A percentile compares a stretch with the other conserved stretches of the same genome.
These are phyloP conservation scores for Lipomyces oligophaga DNA, from an alignment of 805 yeast species.

Conservation along the genomic window DNA sequence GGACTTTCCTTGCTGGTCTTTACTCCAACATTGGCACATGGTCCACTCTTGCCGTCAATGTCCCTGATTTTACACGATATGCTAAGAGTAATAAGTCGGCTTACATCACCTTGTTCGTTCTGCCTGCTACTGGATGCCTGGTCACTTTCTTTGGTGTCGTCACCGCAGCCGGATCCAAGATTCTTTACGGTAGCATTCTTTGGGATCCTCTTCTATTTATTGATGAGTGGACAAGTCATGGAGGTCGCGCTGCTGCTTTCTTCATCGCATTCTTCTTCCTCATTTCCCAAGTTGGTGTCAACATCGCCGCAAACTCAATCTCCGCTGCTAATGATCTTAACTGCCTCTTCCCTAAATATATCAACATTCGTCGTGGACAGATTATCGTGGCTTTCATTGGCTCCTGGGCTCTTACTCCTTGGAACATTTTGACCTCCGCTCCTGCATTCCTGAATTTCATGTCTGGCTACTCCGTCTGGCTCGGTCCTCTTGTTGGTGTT, in stretches of 20 bases:
- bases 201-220: constrained; percentile 49
- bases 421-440: constrained; percentile 70
- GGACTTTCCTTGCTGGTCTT: constrained; percentile 75
- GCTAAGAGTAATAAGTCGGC: constrained; percentile 42
- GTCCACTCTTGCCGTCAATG: constrained; percentile 46
- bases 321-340: constrained; percentile 50
- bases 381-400: constrained; percentile 71
- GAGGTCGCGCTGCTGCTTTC: constrained; percentile 77
- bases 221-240: constrained; percentile 40
- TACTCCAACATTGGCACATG: constrained; percentile 26
- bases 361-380: constrained; percentile 57
- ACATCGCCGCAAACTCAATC: constrained; percentile 57
- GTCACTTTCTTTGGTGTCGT: constrained; percentile 31
- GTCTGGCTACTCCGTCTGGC: constrained; percentile 76
- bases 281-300: constrained; percentile 73
- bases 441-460: constrained; percentile 74
- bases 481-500: constrained; percentile 80
- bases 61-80: constrained; percentile 50
- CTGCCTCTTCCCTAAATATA: constrained; percentile 46
- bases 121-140: constrained; percentile 39
- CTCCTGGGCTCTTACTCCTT: constrained; percentile 66
- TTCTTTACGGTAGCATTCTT: constrained; percentile 40
- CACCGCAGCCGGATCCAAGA: constrained; percentile 34
- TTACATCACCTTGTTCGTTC: constrained; percentile 49
- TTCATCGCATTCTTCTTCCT: constrained; percentile 67